Base-by-base conservation (phyloP, 75 land plant genomes). In the Cunninghamia lanceolata region DNA sequence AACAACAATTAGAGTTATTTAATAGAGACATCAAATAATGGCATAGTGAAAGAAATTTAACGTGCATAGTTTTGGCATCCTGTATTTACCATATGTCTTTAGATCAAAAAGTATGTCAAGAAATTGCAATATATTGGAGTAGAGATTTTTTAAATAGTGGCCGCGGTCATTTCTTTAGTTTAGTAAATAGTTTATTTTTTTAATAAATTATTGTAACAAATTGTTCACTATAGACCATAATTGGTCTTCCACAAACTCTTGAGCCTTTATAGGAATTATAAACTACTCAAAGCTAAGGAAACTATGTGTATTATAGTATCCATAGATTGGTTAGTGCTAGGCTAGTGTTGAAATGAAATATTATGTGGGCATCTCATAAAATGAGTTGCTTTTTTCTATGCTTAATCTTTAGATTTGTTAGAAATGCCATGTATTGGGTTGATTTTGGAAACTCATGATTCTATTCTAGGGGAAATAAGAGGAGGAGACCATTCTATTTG, bases 21-120 rank as follows among this genome's bases (percentile, higher is more conserved):
- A 76, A 16, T 76, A 21, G 79, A 76, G 79, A 38, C 34, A 86
- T 84, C 45, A 39, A 42, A 11, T 19, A 34, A 34, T 36, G 52
- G 78, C 17, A 76, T 38, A 30, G 19, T n/a, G 8, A 40, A 71
- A 28, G 42, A 40, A 14, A 46, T 35, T 42, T 83, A 77, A 54
- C 82, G 34, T 32, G 63, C 74, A n/a, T n/a, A 3, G 82, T 46
- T 36, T 59, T 86, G 83, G 85, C 85, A 73, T 43, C 87, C 89
- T 25, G 82, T 89, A 52, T 91, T 88, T 92, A 86, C 84, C 47
- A 40, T 32, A 87, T 87, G 89, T 92, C 93, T 75, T 91, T 93
- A 85, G 93, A 94, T 89, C 92, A 93, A 90, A 81, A 89, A 87
- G 89, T 91, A 86, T 93, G 94, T 40, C 79, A n/a, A n/a, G 87